These are phyloP conservation scores for Mycena chlorophos DNA, from an alignment of 768 basidiomycete species.

Conservation along the genomic window DNA sequence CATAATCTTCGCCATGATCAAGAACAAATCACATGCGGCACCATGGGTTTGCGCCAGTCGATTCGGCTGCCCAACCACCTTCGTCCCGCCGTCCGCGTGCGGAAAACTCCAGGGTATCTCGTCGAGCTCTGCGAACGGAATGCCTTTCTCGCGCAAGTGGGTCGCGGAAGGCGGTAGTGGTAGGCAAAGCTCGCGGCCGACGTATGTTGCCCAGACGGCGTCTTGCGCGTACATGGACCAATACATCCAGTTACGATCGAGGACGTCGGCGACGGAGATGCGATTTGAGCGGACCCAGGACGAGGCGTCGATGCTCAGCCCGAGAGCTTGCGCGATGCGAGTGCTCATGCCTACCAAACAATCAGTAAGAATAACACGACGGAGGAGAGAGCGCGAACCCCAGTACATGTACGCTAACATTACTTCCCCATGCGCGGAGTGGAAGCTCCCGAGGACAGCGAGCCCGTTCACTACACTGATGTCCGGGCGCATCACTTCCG, in stretches of 20 bases:
- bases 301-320: constrained; percentile 39
- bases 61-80: background rate
- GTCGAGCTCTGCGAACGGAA: constrained; percentile 35
- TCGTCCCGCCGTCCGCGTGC: constrained; percentile 13
- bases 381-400: constrained; percentile 25
- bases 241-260: constrained; percentile 42
- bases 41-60: constrained; percentile 29
- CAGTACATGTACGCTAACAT: constrained; percentile 18
- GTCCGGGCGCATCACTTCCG: constrained; percentile 47
- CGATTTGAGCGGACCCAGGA: constrained; percentile 37
- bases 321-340: constrained; percentile 21
- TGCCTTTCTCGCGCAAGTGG: constrained; percentile 32
- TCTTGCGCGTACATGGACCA: constrained; percentile 42
- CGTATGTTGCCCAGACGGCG: constrained; percentile 44
- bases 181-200: constrained; percentile 42
- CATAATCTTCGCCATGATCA: constrained; percentile 31
- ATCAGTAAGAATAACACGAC: constrained; percentile 20
- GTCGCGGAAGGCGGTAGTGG: constrained; percentile 14
- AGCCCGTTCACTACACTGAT: constrained; percentile 47
- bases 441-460: constrained; percentile 43
- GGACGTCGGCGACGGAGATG: constrained; percentile 35
- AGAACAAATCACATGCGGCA: constrained; percentile 33
- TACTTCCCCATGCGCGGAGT: constrained; percentile 18
- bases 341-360: background rate
- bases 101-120: constrained; percentile 32